Percentiles rank a stretch among this genome's conserved stretches.
phyloP scores from a whole-genome alignment of 2,329 filamentous ascomycete genomes.

The Calonectria ilicicola region DNA sequence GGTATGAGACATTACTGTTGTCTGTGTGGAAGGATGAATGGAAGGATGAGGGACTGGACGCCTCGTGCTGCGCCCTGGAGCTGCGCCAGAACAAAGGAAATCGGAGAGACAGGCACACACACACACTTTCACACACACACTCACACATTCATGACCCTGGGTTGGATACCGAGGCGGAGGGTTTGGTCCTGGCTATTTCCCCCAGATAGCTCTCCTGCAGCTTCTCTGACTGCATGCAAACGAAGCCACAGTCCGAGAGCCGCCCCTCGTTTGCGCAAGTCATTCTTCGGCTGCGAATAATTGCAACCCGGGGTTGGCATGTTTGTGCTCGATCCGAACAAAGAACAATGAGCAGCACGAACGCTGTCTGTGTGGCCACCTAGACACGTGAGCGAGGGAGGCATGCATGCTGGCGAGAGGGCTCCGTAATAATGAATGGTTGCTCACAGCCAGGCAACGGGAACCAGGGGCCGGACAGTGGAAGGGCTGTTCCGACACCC shows the following conservation, averaged over 20 bases:
- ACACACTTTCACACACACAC: neutral
- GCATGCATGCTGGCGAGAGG: neutral
- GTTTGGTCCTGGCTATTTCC: neutral
- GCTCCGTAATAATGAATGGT: neutral
- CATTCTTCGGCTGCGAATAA: neutral
- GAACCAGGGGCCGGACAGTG: constrained; percentile 41
- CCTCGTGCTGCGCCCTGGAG: constrained; percentile 9
- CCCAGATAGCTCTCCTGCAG: neutral
- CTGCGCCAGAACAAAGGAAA: constrained; percentile 4
- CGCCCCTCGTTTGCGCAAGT: constrained; percentile 1
- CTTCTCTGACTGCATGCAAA: neutral
- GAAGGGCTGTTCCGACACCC: constrained; percentile 28
- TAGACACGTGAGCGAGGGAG: neutral
- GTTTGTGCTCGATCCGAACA: neutral
- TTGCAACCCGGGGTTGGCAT: neutral
- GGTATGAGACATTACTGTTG: neutral
- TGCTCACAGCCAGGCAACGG: constrained; percentile 41
- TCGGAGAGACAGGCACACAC: neutral
- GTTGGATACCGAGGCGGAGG: constrained; percentile 3
- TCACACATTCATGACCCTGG: neutral
- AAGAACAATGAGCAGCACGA: neutral
- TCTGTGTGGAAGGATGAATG: constrained; percentile 8
- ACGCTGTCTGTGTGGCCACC: neutral
- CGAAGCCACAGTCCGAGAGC: neutral
- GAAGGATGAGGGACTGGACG: constrained; percentile 8